Evolutionary conservation across 306 rosid species (phyloP), one percentile per base, ranked within the genome.

Genomic region (Gleditsia sinensis): DNA sequence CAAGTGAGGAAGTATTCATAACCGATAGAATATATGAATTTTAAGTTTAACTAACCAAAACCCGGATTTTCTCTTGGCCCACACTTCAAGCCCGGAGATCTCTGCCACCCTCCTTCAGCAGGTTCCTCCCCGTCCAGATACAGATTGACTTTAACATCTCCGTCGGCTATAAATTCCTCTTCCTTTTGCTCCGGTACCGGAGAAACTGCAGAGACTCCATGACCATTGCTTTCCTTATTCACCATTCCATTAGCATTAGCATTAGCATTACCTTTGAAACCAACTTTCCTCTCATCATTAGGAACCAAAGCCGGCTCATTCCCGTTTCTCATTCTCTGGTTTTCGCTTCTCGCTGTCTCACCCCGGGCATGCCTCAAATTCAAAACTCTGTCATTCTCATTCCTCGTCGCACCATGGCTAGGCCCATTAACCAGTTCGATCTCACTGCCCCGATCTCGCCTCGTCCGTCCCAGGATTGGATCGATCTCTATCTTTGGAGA

Each of bases 401-500:
- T 58, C 80, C 70, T 80, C 45, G 34, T 11, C 49, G 59, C 75
- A n/a, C 83, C 93, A 82, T 69, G 75, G 20, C 50, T 69, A 11
- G 64, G 7, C 78, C 78, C 82, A 58, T 77, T 25, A 79, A 53
- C 87, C 3, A 82, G 77, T 70, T 84, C 88, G 71, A 91, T 91
- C 87, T 91, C 97, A 68, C 60, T 80, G 39, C 86, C 87, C 42
- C 80, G 66, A 32, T 45, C 75, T 1, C 86, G 85, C 71, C 74
- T 82, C 5, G 92, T 89, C 58, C 91, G 74, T 19, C 96, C 96
- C 65, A 90, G 79, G 77, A 88, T 57, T 4, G 98, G 96, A 74
- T 93, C 95, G 56, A 88, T 93, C 86, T 93, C 98, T 27, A 90
- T 88, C 82, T 84, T 93, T 40, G 96, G 95, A 42, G 98, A 87